These are phyloP conservation scores for Candida quercuum DNA, from an alignment of 805 yeast genomes.

Conservation along the genomic window DNA sequence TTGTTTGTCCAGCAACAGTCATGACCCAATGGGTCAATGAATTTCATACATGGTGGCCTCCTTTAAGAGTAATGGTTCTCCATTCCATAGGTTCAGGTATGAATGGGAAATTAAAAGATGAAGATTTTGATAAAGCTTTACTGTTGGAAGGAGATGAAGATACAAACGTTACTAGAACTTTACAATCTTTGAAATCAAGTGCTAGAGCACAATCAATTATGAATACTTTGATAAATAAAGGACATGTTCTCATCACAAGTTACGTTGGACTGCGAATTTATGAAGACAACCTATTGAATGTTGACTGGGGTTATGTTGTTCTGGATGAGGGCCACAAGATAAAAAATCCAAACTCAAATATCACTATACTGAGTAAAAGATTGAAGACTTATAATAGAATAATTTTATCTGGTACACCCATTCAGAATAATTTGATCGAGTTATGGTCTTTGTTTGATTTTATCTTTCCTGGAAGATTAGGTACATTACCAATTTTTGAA, in stretches of 20 bases:
- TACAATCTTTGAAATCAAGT: conserved; percentile 25
- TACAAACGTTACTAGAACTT: conserved; percentile 24
- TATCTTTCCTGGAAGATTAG: conserved; percentile 89
- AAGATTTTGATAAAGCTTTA: conserved; percentile 45
- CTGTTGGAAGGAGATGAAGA: conserved; percentile 38
- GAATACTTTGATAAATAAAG: conserved; percentile 54
- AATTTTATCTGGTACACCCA: conserved; percentile 93
- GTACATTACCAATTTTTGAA: conserved; percentile 92
- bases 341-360: conserved; percentile 87
- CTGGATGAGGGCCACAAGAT: conserved; percentile 97
- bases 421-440: conserved; percentile 88
- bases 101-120: conserved; percentile 37
- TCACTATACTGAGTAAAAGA: conserved; percentile 81
- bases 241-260: conserved; percentile 86
- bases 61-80: conserved; percentile 75
- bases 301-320: conserved; percentile 84
- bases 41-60: conserved; percentile 98
- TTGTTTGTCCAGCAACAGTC: conserved; percentile 97
- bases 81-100: conserved; percentile 94
- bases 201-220: conserved; percentile 43
- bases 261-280: conserved; percentile 81
- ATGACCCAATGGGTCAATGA: conserved; percentile 97
- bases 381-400: conserved; percentile 79
- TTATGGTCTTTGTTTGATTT: conserved; percentile 95
- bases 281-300: conserved; percentile 53